Percentiles rank a stretch among this genome's conserved stretches.
Evolutionary conservation across 2,329 filamentous ascomycete species (phyloP).

Genomic region (Aspergillus tamarii): DNA sequence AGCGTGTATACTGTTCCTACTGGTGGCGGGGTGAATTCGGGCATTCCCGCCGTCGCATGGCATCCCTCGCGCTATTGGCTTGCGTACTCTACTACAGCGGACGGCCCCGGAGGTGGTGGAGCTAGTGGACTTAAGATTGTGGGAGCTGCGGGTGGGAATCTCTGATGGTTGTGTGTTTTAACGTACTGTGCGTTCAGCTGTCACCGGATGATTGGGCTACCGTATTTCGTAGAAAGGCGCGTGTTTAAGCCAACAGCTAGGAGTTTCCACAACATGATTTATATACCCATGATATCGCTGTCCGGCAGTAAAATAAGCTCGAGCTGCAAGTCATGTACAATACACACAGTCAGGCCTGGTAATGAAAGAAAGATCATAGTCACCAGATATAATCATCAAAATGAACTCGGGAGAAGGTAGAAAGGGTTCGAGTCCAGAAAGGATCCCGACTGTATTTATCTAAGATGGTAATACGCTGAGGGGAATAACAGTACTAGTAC

Average conservation of each 20-base stretch:
- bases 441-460: neutral
- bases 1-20: conserved; percentile 51
- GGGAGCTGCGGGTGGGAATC: conserved; percentile 47
- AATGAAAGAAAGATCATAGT: neutral
- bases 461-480: neutral
- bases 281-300: neutral
- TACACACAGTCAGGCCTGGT: neutral
- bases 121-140: conserved; percentile 52
- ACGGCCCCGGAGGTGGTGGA: conserved; percentile 42
- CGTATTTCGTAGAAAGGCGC: neutral
- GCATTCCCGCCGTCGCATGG: conserved; percentile 53
- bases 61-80: conserved; percentile 55
- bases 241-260: neutral
- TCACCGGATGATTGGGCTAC: neutral
- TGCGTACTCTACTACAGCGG: conserved; percentile 51
- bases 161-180: conserved; percentile 16
- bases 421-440: neutral
- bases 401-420: neutral
- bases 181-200: neutral
- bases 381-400: neutral
- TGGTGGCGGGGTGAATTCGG: conserved; percentile 36
- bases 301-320: neutral
- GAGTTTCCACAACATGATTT: neutral
- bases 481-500: neutral
- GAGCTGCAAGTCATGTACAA: neutral